Conservation (phyloP, 192 early-diverging fungal genomes). For the Gigaspora rosea region DNA sequence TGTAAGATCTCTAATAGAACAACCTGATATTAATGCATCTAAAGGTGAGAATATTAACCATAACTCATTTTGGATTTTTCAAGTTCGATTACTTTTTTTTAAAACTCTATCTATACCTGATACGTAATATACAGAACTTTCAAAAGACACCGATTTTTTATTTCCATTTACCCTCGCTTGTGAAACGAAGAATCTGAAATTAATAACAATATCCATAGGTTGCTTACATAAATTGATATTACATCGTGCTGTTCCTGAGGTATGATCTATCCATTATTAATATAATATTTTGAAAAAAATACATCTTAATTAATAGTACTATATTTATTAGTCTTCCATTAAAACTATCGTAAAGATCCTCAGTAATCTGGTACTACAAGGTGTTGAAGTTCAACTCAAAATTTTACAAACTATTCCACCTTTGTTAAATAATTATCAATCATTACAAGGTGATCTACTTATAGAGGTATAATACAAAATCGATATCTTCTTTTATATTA, state of each 20-base stretch:
- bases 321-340: constrained; percentile 50
- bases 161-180: constrained; percentile 86
- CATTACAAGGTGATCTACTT: constrained; percentile 75
- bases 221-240: constrained; percentile 80
- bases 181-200: constrained; percentile 79
- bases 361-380: constrained; percentile 65
- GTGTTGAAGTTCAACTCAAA: constrained; percentile 90
- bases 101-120: no score
- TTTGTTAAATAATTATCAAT: constrained; percentile 77
- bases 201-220: constrained; percentile 79
- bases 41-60: constrained; percentile 31
- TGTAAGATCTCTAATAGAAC: constrained; percentile 51
- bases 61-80: neutral
- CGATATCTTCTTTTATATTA: no score
- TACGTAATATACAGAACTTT: constrained; percentile 51
- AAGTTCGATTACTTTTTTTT: neutral
- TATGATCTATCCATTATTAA: constrained; percentile 11
- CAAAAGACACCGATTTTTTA: constrained; percentile 77
- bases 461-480: constrained; percentile 61
- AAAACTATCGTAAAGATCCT: constrained; percentile 67
- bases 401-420: constrained; percentile 91
- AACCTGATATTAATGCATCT: constrained; percentile 42
- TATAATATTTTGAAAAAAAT: neutral
- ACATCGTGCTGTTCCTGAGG: constrained; percentile 74
- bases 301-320: neutral